Percentiles rank a stretch among this genome's conserved stretches.
Evolutionary conservation across 2,329 filamentous ascomycete genomes (phyloP).

Genomic region (Dissoconium aciculare): DNA sequence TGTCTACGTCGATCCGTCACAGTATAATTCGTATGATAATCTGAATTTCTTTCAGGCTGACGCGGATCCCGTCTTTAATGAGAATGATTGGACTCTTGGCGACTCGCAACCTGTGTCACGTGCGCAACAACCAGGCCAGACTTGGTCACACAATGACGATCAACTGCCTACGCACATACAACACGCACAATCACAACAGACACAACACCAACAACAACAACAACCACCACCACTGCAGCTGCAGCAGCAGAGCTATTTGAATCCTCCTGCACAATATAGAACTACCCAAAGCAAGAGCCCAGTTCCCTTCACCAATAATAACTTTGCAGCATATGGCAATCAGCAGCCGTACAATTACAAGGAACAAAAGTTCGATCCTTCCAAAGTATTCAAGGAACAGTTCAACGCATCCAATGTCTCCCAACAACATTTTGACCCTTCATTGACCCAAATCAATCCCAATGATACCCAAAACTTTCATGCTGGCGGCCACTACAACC

Average conservation of each 20-base stretch:
- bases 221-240: slow-evolving; percentile 13
- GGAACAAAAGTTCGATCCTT: slow-evolving; percentile 17
- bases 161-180: slow-evolving; percentile 12
- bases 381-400: too few species aligned
- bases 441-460: too few species aligned
- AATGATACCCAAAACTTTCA: too few species aligned
- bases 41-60: slow-evolving; percentile 17
- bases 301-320: slow-evolving; percentile 13
- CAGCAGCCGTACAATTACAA: slow-evolving; percentile 14
- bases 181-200: too few species aligned
- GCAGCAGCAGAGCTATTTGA: slow-evolving; percentile 10
- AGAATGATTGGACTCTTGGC: slow-evolving; percentile 21
- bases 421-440: too few species aligned
- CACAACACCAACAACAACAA: slow-evolving; percentile 16
- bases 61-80: slow-evolving; percentile 15
- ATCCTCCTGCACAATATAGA: slow-evolving; percentile 13
- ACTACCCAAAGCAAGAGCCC: slow-evolving; percentile 18
- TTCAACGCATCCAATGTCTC: too few species aligned
- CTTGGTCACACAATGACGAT: slow-evolving; percentile 17
- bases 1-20: slow-evolving; percentile 19
- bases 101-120: slow-evolving; percentile 17
- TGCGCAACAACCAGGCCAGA: slow-evolving; percentile 12
- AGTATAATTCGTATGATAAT: slow-evolving; percentile 20
- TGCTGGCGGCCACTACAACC: too few species aligned
- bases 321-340: slow-evolving; percentile 12